Evolutionary conservation across 2,329 filamentous ascomycete genomes (phyloP).

Genomic region (Ceratocystis alfenasii): DNA sequence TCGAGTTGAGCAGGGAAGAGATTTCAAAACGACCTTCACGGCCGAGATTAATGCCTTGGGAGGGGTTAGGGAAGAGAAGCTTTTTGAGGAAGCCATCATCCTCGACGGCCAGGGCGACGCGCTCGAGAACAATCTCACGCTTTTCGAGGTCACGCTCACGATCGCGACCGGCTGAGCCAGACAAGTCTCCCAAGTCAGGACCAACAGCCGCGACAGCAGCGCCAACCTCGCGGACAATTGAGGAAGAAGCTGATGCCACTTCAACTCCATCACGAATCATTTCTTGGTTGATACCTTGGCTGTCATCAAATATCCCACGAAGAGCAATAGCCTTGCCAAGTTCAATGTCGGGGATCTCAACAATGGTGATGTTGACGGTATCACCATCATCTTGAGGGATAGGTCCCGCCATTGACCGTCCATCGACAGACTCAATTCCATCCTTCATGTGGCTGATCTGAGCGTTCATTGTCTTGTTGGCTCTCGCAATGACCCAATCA

Average conservation of each 20-base stretch:
- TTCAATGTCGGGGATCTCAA: slow-evolving; percentile 70
- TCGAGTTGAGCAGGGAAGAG: slow-evolving; percentile 60
- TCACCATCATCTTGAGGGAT: slow-evolving; percentile 58
- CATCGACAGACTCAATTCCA: slow-evolving; percentile 56
- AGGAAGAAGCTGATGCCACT: slow-evolving; percentile 60
- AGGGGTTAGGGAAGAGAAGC: slow-evolving; percentile 65
- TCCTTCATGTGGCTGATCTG: slow-evolving; percentile 59
- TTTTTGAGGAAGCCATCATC: slow-evolving; percentile 71
- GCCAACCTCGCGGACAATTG: slow-evolving; percentile 77
- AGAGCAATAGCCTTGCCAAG: slow-evolving; percentile 82
- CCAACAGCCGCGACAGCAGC: slow-evolving; percentile 65
- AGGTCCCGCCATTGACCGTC: slow-evolving; percentile 34
- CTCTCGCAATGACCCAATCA: slow-evolving; percentile 84
- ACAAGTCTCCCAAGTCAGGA: slow-evolving; percentile 65
- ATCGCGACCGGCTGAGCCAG: slow-evolving; percentile 54
- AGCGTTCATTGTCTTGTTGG: slow-evolving; percentile 68
- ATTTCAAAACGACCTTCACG: slow-evolving; percentile 70
- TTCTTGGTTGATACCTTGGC: slow-evolving; percentile 84
- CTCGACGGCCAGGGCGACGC: slow-evolving; percentile 69
- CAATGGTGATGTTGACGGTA: slow-evolving; percentile 75
- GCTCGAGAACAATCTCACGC: slow-evolving; percentile 73
- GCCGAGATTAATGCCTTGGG: slow-evolving; percentile 70
- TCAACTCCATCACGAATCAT: slow-evolving; percentile 93
- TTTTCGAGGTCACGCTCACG: slow-evolving; percentile 69
- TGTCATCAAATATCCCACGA: slow-evolving; percentile 84